Conservation (phyloP, 2,329 filamentous ascomycete species). For the Colletotrichum somersetense region DNA sequence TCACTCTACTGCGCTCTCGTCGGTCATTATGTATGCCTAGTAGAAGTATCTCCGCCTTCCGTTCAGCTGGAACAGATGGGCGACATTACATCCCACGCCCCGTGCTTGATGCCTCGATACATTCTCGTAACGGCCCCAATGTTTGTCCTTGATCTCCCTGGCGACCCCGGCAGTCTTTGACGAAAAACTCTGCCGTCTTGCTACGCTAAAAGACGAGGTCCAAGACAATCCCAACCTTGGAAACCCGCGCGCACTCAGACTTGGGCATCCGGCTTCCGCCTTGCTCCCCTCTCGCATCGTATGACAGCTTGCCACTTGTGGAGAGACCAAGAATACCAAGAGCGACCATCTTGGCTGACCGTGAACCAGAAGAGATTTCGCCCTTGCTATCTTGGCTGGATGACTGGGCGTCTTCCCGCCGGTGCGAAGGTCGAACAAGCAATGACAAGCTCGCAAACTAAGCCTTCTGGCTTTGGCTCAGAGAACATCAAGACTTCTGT, state of each 20-base stretch:
- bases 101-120: conserved; percentile 17
- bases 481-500: background rate
- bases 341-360: background rate
- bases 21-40: conserved; percentile 23
- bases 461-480: background rate
- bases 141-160: background rate
- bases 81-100: conserved; percentile 12
- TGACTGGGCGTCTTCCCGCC: conserved; percentile 13
- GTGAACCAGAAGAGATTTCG: background rate
- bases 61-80: conserved; percentile 28
- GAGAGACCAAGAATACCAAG: conserved; percentile 34
- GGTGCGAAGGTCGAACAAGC: conserved; percentile 29
- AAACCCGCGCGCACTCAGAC: background rate
- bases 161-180: background rate
- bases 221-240: conserved; percentile 14
- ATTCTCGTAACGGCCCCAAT: conserved; percentile 28
- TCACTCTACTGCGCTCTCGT: conserved; percentile 1
- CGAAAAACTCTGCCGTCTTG: background rate
- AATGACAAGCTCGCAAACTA: conserved; percentile 27
- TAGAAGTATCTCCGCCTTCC: conserved; percentile 17
- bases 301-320: conserved; percentile 30
- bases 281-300: conserved; percentile 20
- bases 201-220: conserved; percentile 9
- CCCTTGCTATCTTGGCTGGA: background rate
- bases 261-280: conserved; percentile 2